Conservation (phyloP, 2,329 filamentous ascomycete species). For the Phoma sp. region DNA sequence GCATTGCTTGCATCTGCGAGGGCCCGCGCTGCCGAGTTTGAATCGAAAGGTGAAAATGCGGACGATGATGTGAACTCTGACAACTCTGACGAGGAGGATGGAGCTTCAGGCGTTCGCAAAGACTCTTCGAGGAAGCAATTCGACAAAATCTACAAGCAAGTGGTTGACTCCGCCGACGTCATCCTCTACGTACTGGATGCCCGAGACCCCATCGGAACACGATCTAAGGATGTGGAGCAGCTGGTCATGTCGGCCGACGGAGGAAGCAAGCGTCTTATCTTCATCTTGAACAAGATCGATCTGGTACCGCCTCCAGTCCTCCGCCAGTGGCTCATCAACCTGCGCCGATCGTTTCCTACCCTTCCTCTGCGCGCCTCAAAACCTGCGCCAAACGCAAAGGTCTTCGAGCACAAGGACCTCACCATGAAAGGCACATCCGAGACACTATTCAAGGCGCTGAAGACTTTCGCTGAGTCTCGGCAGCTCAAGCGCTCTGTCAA, state of each 20-base stretch:
- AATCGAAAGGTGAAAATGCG: slow-evolving; percentile 67
- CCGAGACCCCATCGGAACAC: slow-evolving; percentile 86
- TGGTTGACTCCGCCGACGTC: slow-evolving; percentile 87
- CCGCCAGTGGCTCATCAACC: slow-evolving; percentile 81
- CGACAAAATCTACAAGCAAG: slow-evolving; percentile 95
- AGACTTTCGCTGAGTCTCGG: slow-evolving; percentile 82
- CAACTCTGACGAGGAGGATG: slow-evolving; percentile 56
- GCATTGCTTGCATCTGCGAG: slow-evolving; percentile 85
- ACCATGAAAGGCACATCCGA: slow-evolving; percentile 86
- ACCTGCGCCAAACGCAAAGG: slow-evolving; percentile 82
- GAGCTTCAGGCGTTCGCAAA: slow-evolving; percentile 42
- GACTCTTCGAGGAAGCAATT: slow-evolving; percentile 83
- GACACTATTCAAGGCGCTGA: slow-evolving; percentile 85
- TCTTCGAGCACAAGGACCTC: slow-evolving; percentile 89
- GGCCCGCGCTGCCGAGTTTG: slow-evolving; percentile 77
- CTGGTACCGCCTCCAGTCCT: slow-evolving; percentile 82
- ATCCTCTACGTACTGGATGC: slow-evolving; percentile 93
- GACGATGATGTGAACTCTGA: slow-evolving; percentile 62
- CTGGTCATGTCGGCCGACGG: slow-evolving; percentile 87
- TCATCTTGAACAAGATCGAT: slow-evolving; percentile 96
- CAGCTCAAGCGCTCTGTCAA: slow-evolving; percentile 88
- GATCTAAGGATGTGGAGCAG: slow-evolving; percentile 88
- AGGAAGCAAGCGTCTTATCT: slow-evolving; percentile 84
- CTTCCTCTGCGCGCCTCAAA: slow-evolving; percentile 85
- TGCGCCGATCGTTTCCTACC: slow-evolving; percentile 89